Conservation (phyloP, 1,284 basidiomycete genomes). For the Rhodofomes roseus region DNA sequence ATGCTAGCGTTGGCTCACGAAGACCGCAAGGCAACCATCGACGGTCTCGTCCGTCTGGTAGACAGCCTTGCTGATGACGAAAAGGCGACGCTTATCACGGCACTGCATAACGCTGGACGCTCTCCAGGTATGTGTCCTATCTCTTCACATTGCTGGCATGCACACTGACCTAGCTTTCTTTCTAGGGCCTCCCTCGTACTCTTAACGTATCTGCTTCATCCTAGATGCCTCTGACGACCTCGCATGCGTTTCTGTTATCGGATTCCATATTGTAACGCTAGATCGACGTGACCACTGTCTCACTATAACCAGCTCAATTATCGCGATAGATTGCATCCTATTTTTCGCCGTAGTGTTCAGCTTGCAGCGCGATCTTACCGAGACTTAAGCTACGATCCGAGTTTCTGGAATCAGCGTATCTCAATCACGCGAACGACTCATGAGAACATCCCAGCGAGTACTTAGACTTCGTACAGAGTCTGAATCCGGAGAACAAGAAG, state of each 20-base stretch:
- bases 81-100: constrained; percentile 54
- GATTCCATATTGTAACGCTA: not conserved
- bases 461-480: too few species aligned
- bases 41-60: constrained; percentile 61
- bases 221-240: not conserved
- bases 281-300: not conserved
- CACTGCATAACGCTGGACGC: constrained; percentile 53
- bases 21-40: constrained; percentile 67
- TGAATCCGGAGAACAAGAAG: too few species aligned
- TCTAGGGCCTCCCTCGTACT: constrained; percentile 7
- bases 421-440: too few species aligned
- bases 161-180: not conserved
- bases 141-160: not conserved
- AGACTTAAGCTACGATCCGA: too few species aligned
- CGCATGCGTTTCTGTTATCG: not conserved
- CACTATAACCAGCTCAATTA: not conserved
- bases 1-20: constrained; percentile 62
- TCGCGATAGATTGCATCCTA: not conserved
- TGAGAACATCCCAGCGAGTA: too few species aligned
- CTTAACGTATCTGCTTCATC: constrained; percentile 4
- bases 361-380: too few species aligned
- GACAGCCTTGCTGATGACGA: constrained; percentile 75
- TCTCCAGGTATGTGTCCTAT: constrained; percentile 42
- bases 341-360: too few species aligned
- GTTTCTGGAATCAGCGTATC: too few species aligned